Evolutionary conservation across 495 filamentous ascomycete genomes (phyloP).

Genomic region (Pseudoneurospora amorphoporcata): DNA sequence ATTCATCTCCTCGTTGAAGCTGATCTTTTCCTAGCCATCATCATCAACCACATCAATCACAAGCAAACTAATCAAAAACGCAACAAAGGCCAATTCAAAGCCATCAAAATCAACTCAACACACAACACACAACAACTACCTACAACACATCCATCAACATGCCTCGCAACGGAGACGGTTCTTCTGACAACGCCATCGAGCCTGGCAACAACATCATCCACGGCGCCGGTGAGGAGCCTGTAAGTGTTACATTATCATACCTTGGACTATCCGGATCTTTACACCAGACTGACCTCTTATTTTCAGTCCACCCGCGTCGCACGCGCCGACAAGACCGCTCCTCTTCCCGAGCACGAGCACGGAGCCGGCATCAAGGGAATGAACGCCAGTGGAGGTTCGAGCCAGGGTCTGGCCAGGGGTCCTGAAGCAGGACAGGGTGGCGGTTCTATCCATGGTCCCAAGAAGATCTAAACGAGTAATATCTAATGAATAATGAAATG

Average conservation of each 20-base stretch:
- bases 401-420: constrained; percentile 19
- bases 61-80: not conserved
- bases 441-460: not conserved
- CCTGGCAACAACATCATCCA: constrained; percentile 29
- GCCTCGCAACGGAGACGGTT: constrained; percentile 30
- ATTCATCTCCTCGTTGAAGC: not conserved
- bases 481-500: not conserved
- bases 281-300: constrained; percentile 1
- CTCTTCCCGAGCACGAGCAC: constrained; percentile 25
- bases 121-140: not conserved
- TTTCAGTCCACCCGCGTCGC: constrained; percentile 12
- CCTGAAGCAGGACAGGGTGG: constrained; percentile 17
- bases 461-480: not conserved
- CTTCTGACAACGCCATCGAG: constrained; percentile 27
- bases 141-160: constrained; percentile 13
- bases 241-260: constrained; percentile 3
- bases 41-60: not conserved
- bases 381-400: constrained; percentile 23
- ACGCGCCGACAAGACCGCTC: constrained; percentile 32
- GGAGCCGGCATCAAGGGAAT: constrained; percentile 20
- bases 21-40: not conserved
- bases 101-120: not conserved
- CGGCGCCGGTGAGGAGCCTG: constrained; percentile 21
- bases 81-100: not conserved
- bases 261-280: not conserved